phyloP scores from a whole-genome alignment of 805 yeast genomes.

The Maudiozyma turicensis region DNA sequence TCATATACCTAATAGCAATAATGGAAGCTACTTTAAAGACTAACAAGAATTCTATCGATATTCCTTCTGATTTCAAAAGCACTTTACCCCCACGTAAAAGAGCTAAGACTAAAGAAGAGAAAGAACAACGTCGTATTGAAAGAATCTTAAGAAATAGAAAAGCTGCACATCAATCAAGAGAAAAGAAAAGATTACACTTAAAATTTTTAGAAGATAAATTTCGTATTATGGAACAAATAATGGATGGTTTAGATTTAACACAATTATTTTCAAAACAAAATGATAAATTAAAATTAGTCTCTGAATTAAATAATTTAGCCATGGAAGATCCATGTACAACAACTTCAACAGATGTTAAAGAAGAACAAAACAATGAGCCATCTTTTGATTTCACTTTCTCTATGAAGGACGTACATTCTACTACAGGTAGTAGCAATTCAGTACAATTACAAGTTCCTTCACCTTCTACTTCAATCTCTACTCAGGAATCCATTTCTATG shows the following conservation, averaged over 20 bases:
- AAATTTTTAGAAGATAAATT: slow-evolving; percentile 62
- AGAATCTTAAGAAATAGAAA: slow-evolving; percentile 86
- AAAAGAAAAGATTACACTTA: slow-evolving; percentile 87
- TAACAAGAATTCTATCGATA: slow-evolving; percentile 7
- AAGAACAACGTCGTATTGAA: slow-evolving; percentile 92
- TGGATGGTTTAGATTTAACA: slow-evolving; percentile 16
- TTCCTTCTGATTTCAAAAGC: slow-evolving; percentile 33
- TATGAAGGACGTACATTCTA: not conserved
- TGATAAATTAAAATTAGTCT: slow-evolving; percentile 1
- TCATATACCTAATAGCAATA: not conserved
- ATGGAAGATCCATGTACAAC: not conserved
- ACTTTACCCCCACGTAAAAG: slow-evolving; percentile 90
- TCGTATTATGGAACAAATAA: slow-evolving; percentile 22
- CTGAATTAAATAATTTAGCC: not conserved
- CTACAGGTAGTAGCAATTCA: not conserved
- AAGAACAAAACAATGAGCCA: not conserved
- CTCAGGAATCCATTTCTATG: not conserved
- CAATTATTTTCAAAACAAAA: slow-evolving; percentile 3
- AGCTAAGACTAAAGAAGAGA: slow-evolving; percentile 93
- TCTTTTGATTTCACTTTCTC: not conserved
- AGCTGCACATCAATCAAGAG: slow-evolving; percentile 96
- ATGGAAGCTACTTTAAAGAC: not conserved
- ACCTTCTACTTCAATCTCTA: not conserved
- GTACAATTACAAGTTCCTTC: not conserved
- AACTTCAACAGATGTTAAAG: not conserved